Percentiles rank a stretch among this genome's conserved stretches.
Conservation (phyloP, 129 eudicot species). For the Cynara cardunculus region DNA sequence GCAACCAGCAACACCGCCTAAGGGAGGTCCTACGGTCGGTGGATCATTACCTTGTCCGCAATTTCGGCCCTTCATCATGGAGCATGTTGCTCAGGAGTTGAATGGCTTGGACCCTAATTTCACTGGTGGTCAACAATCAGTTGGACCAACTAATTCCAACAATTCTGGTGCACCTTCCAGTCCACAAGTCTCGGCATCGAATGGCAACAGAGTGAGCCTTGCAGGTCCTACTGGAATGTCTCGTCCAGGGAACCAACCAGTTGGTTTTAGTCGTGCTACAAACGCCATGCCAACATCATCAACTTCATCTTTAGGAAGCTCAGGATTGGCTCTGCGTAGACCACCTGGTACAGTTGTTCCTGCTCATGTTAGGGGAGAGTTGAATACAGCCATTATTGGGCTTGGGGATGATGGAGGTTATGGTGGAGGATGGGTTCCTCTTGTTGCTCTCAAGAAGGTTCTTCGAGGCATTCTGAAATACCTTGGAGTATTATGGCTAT, state of each 20-base stretch:
- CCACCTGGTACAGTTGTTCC: slow-evolving; percentile 86
- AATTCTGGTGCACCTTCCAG: slow-evolving; percentile 43
- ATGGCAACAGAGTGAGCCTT: slow-evolving; percentile 53
- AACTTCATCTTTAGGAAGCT: slow-evolving; percentile 41
- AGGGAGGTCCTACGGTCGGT: slow-evolving; percentile 91
- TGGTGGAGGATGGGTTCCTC: slow-evolving; percentile 99
- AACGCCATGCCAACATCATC: slow-evolving; percentile 49
- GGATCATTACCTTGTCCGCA: slow-evolving; percentile 99
- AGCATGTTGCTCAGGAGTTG: slow-evolving; percentile 97
- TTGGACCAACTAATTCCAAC: slow-evolving; percentile 44
- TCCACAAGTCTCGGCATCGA: slow-evolving; percentile 45
- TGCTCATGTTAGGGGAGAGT: slow-evolving; percentile 97
- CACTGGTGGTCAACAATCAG: slow-evolving; percentile 61
- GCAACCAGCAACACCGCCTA: slow-evolving; percentile 99
- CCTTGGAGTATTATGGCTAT: slow-evolving; percentile 98
- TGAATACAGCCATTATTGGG: slow-evolving; percentile 94
- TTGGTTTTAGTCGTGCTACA: slow-evolving; percentile 56
- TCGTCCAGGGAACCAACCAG: slow-evolving; percentile 58
- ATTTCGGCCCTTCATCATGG: slow-evolving; percentile 99
- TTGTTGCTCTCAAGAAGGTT: slow-evolving; percentile 95
- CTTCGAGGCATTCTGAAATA: slow-evolving; percentile 93
- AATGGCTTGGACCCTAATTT: slow-evolving; percentile 90
- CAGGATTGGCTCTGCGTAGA: slow-evolving; percentile 65
- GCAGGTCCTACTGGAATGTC: slow-evolving; percentile 41
- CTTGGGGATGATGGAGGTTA: slow-evolving; percentile 99